Conservation (phyloP, 2,329 filamentous ascomycete genomes). For the Alternaria metachromatica region DNA sequence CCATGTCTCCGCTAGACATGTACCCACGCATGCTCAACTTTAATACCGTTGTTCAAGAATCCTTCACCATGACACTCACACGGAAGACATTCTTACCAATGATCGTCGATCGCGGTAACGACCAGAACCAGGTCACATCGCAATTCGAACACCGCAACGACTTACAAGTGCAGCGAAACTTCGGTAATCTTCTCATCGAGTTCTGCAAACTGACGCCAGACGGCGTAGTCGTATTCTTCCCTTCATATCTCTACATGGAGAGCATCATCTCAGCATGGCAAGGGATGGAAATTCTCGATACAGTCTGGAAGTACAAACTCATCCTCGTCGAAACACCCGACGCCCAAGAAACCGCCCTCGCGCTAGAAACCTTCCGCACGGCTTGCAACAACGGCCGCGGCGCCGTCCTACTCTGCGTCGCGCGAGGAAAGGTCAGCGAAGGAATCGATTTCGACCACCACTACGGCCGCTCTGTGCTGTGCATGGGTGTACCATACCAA, state of each 20-base stretch:
- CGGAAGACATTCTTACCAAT: conserved; percentile 95
- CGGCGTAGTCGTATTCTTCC: conserved; percentile 99
- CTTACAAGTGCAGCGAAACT: conserved; percentile 95
- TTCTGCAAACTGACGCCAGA: conserved; percentile 96
- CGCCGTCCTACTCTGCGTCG: conserved; percentile 91
- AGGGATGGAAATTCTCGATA: conserved; percentile 95
- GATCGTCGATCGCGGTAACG: conserved; percentile 94
- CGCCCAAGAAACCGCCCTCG: conserved; percentile 93
- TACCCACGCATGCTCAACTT: conserved; percentile 99
- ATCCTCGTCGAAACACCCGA: conserved; percentile 98
- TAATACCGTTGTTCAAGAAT: conserved; percentile 90
- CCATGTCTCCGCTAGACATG: conserved; percentile 96
- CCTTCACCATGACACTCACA: conserved; percentile 95
- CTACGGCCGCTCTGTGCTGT: conserved; percentile 93
- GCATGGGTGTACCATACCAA: conserved; percentile 97
- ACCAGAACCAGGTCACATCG: conserved; percentile 91
- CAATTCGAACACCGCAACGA: conserved; percentile 96
- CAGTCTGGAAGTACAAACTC: conserved; percentile 98
- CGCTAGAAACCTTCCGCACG: conserved; percentile 94
- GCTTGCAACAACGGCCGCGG: conserved; percentile 97
- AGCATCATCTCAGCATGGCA: conserved; percentile 99
- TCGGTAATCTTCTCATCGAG: conserved; percentile 89
- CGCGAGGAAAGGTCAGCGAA: conserved; percentile 94
- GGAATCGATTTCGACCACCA: conserved; percentile 99
- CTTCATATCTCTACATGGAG: conserved; percentile 98